Evolutionary conservation across 192 early-diverging fungal genomes (phyloP).

Genomic region (Lobulomyces angularis): DNA sequence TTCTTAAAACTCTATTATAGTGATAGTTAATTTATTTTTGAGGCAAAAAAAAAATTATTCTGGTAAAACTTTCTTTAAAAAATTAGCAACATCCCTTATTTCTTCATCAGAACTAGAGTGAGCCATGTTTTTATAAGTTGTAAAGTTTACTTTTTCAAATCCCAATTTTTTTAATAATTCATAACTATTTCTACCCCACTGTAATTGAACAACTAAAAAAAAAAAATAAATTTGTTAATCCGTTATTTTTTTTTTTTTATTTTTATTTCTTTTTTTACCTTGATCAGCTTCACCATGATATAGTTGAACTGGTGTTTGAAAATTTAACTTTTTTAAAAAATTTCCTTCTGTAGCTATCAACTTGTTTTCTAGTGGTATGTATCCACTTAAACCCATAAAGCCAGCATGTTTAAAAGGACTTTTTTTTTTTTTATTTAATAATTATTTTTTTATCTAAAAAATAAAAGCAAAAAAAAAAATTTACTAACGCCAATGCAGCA

Average conservation of each 20-base stretch:
- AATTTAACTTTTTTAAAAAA: slow-evolving; percentile 6
- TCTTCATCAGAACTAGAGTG: slow-evolving; percentile 62
- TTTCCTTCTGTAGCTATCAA: neutral
- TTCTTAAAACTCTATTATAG: no score
- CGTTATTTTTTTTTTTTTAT: no score
- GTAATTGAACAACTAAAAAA: slow-evolving; percentile 41
- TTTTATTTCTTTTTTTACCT: slow-evolving; percentile 21
- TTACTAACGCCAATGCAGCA: slow-evolving; percentile 55
- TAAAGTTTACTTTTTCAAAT: slow-evolving; percentile 56
- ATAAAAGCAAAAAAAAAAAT: no score
- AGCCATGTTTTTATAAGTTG: slow-evolving; percentile 66
- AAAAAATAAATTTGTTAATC: no score
- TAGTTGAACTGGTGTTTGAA: slow-evolving; percentile 64
- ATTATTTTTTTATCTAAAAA: no score
- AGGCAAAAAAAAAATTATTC: no score
- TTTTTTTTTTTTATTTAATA: no score
- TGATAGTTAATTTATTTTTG: no score
- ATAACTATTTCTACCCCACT: slow-evolving; percentile 56
- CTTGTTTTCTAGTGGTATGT: slow-evolving; percentile 44
- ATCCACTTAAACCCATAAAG: slow-evolving; percentile 64
- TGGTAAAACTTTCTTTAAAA: no score
- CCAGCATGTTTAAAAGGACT: slow-evolving; percentile 59
- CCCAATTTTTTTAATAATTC: slow-evolving; percentile 43
- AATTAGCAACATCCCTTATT: slow-evolving; percentile 51
- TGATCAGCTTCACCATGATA: slow-evolving; percentile 70